Evolutionary conservation across 179 eudicot species (phyloP).

Genomic region (Silene coronaria): DNA sequence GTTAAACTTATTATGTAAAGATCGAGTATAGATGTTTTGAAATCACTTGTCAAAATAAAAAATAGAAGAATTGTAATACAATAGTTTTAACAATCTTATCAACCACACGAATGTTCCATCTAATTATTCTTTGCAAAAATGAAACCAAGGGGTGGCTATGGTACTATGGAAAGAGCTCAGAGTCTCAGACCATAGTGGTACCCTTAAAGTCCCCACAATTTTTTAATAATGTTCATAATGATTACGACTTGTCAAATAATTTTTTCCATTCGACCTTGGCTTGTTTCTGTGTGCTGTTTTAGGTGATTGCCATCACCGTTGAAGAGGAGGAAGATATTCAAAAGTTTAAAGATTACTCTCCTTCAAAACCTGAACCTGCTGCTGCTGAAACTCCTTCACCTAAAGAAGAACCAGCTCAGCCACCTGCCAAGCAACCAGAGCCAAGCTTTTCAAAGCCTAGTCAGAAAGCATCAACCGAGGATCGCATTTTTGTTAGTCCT

Average conservation of each 20-base stretch:
- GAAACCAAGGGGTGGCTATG: background rate
- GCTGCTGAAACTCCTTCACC: conserved; percentile 48
- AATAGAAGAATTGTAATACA: background rate
- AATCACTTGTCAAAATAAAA: no score
- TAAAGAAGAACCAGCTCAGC: conserved; percentile 44
- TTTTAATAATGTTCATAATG: background rate
- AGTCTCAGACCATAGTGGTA: background rate
- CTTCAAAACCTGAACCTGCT: conserved; percentile 48
- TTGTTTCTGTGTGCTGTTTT: background rate
- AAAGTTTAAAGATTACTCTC: conserved; percentile 71
- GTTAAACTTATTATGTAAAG: background rate
- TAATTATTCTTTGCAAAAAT: background rate
- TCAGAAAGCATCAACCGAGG: conserved; percentile 45
- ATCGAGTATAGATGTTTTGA: background rate
- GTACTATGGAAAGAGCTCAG: background rate
- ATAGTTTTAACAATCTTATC: background rate
- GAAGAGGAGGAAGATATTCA: conserved; percentile 79
- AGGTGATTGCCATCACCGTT: conserved; percentile 90
- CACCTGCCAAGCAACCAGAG: conserved; percentile 44
- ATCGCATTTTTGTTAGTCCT: conserved; percentile 93
- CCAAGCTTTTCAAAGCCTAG: conserved; percentile 48
- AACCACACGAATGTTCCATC: background rate
- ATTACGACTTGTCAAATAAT: background rate
- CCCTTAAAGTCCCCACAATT: background rate
- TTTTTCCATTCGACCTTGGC: background rate